Evolutionary conservation across 768 basidiomycete species (phyloP).

Genomic region (Tubosaeta brunneosetosa): DNA sequence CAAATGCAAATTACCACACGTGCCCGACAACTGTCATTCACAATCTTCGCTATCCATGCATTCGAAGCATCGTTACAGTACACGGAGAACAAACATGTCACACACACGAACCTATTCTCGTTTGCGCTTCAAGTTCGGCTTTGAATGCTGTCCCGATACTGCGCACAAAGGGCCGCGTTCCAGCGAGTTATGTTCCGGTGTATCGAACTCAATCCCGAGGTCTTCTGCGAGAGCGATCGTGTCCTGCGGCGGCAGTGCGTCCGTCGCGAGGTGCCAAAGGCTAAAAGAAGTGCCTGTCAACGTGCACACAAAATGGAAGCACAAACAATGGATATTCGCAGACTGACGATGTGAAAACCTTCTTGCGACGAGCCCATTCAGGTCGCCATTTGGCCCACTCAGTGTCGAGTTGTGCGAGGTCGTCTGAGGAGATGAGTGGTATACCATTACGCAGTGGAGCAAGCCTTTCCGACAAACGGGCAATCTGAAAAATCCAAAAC

Average conservation of each 20-base stretch:
- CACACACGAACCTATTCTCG: slow-evolving; percentile 26
- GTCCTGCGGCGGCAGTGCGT: slow-evolving; percentile 63
- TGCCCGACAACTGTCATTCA: neutral
- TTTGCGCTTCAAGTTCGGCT: slow-evolving; percentile 48
- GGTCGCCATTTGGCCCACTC: slow-evolving; percentile 78
- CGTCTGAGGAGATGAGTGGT: slow-evolving; percentile 64
- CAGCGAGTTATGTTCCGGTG: slow-evolving; percentile 60
- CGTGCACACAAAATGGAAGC: neutral
- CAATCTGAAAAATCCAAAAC: slow-evolving; percentile 37
- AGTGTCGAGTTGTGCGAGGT: slow-evolving; percentile 59
- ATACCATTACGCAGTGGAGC: slow-evolving; percentile 60
- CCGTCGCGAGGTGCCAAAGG: slow-evolving; percentile 70
- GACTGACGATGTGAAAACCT: slow-evolving; percentile 50
- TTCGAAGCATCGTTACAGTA: neutral
- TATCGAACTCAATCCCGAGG: slow-evolving; percentile 77
- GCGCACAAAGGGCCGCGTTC: slow-evolving; percentile 62
- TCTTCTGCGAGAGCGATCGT: slow-evolving; percentile 64
- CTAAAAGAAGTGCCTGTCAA: slow-evolving; percentile 36
- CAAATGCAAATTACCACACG: too few species aligned
- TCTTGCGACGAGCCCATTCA: slow-evolving; percentile 76
- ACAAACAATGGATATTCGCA: neutral
- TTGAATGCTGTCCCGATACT: slow-evolving; percentile 22
- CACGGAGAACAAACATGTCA: neutral
- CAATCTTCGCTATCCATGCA: neutral
- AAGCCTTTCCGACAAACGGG: slow-evolving; percentile 46